Evolutionary conservation across 2,329 filamentous ascomycete species (phyloP), one percentile per base, ranked within the genome.

Genomic region (Geosmithia putterillii): DNA sequence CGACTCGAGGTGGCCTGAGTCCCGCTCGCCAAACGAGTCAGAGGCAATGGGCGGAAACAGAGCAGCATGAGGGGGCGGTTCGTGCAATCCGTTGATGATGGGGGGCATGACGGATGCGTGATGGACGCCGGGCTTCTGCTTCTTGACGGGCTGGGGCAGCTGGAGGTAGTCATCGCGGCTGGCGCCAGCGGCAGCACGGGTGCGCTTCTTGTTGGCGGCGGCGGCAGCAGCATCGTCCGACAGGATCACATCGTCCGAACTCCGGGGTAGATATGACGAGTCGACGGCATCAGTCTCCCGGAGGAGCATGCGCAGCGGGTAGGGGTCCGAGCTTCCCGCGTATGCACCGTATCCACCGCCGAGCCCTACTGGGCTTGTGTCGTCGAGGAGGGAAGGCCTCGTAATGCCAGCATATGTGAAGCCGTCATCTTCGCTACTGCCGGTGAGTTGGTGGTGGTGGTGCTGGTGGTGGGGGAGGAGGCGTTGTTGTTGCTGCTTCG

Each of bases 21-120:
- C 67, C 19, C 68, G 66, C 45, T 69, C 65, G 47, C 72, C 65
- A 50, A 78, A 78, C 2, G 73, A 70, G 39, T 62, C 67, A 6
- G 74, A 75, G 5, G 73, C 68, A 46, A 81, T 81, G 9, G 77
- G 77, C 3, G 78, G 76, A 48, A 81, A 79, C n/a, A 79, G 62
- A 37, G 74, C 71, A 41, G 74, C 70, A 44, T 78, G 66, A 3
- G 74, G 76, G 2, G 77, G 77, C 2, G 76, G 77, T 50, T 80
- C 74, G 50, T 74, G 71, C 5, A 82, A 63, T 41, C 76, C 77
- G 47, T 77, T 79, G 55, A 81, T 81, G 47, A 81, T 81, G 43
- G 77, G 77, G 8, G 78, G 78, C 54, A 78, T 73, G 41, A 71
- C 63, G 9, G 60, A 69, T 5, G 68, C 62, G 51, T 75, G 71